These are phyloP conservation scores for Sporothrix mexicana DNA, from an alignment of 2,329 filamentous ascomycete genomes.

Conservation along the genomic window DNA sequence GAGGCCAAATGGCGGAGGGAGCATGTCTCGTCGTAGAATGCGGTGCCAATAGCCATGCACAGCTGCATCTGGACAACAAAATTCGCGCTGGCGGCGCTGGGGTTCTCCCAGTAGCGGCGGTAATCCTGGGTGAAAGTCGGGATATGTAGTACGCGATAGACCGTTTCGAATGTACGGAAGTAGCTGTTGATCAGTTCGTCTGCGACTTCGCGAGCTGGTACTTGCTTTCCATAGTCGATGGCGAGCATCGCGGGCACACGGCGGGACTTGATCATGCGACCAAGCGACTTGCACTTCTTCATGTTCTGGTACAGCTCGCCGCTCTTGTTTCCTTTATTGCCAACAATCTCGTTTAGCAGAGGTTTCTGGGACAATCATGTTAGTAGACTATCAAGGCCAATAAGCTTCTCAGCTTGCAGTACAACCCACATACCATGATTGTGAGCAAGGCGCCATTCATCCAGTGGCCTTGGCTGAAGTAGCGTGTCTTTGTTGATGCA, in stretches of 20 bases:
- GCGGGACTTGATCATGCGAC: constrained; percentile 57
- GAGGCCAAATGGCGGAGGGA: constrained; percentile 51
- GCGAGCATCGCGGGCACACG: constrained; percentile 41
- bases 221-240: constrained; percentile 48
- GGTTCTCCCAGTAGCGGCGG: constrained; percentile 54
- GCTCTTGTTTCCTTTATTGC: constrained; percentile 48
- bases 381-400: too few relatives aligned
- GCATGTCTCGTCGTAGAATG: constrained; percentile 54
- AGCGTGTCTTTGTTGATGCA: constrained; percentile 52
- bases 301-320: constrained; percentile 46
- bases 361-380: constrained; percentile 44
- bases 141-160: constrained; percentile 62
- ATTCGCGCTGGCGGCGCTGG: constrained; percentile 47
- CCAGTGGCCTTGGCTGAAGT: constrained; percentile 65
- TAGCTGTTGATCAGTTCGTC: constrained; percentile 60
- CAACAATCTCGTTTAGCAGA: constrained; percentile 51
- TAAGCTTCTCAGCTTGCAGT: neutral
- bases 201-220: constrained; percentile 50
- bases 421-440: constrained; percentile 48
- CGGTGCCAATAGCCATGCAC: constrained; percentile 58
- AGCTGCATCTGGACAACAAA: constrained; percentile 62
- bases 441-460: constrained; percentile 51
- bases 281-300: constrained; percentile 59
- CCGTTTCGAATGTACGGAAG: constrained; percentile 61
- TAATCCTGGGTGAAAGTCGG: constrained; percentile 64